Conservation (phyloP, 192 early-diverging fungal species). For the Gamsiella multidivaricata region DNA sequence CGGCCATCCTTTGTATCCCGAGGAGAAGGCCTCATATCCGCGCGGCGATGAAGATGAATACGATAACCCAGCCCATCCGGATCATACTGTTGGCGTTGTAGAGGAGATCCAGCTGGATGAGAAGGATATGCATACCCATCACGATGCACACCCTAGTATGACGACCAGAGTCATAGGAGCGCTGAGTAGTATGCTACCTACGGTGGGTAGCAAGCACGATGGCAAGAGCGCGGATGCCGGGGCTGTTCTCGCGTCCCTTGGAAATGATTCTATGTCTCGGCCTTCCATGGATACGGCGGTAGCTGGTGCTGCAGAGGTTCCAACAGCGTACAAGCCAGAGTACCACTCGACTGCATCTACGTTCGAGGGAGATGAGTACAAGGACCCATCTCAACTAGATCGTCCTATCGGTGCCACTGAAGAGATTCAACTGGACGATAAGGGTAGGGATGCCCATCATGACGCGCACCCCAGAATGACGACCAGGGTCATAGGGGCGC, state of each 20-base stretch:
- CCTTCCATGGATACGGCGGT: too few species aligned
- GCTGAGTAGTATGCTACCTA: conserved; percentile 4
- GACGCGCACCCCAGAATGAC: conserved; percentile 3
- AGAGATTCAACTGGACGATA: neutral
- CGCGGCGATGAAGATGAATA: conserved; percentile 1
- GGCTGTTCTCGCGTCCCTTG: too few species aligned
- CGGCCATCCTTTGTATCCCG: conserved; percentile 1
- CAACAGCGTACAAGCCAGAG: too few species aligned
- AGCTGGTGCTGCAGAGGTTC: neutral
- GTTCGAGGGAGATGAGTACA: neutral
- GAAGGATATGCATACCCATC: neutral
- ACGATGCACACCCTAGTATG: conserved; percentile 2
- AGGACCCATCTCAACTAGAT: neutral
- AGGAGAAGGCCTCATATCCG: conserved; percentile 19
- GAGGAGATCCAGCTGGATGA: neutral
- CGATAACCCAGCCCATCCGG: too few species aligned
- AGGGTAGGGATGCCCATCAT: neutral
- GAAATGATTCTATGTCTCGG: too few species aligned
- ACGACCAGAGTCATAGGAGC: conserved; percentile 3
- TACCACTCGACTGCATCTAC: too few species aligned
- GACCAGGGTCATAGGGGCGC: conserved; percentile 2
- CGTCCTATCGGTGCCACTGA: neutral
- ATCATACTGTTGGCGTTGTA: neutral
- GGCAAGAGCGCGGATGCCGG: too few species aligned
- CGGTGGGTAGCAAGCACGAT: neutral